phyloP scores from a whole-genome alignment of 2,329 filamentous ascomycete genomes.

The Ophiobolus disseminans region DNA sequence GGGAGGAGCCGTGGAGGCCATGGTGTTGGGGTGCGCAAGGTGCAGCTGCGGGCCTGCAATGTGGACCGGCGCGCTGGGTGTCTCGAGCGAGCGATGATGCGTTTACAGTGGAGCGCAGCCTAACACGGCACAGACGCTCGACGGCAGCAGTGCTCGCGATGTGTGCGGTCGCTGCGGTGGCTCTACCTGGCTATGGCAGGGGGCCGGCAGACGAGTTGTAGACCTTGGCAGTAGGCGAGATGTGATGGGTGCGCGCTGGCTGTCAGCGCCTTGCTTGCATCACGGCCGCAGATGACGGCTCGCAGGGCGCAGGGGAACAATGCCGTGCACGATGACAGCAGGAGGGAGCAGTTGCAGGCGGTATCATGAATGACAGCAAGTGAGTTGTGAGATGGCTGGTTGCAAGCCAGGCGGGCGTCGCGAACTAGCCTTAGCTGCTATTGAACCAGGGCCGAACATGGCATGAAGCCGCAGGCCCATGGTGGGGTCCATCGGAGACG shows the following conservation, averaged over 20 bases:
- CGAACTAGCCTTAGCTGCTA: constrained; percentile 11
- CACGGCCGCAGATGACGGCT: neutral
- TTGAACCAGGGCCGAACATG: constrained; percentile 8
- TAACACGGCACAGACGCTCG: constrained; percentile 14
- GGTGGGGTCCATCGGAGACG: constrained; percentile 12
- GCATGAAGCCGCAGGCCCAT: constrained; percentile 20
- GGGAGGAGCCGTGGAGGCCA: constrained; percentile 45
- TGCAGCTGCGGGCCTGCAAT: constrained; percentile 24
- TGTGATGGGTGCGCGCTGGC: constrained; percentile 10
- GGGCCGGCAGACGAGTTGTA: constrained; percentile 13
- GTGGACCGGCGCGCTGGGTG: constrained; percentile 23
- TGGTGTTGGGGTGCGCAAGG: constrained; percentile 42
- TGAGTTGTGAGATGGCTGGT: constrained; percentile 5
- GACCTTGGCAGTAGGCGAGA: constrained; percentile 14
- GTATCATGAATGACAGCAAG: neutral
- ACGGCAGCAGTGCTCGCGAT: neutral
- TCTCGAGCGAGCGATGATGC: constrained; percentile 18
- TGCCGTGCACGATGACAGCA: neutral
- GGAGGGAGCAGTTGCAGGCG: neutral
- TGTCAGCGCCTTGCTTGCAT: constrained; percentile 9
- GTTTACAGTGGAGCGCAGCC: constrained; percentile 19
- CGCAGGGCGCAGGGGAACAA: neutral
- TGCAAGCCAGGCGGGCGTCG: constrained; percentile 5
- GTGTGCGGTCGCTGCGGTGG: neutral
- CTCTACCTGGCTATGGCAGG: constrained; percentile 14